Evolutionary conservation across 139 green algal genomes (phyloP), one percentile per base, ranked within the genome.

Genomic region (Spirogloea muscicola): DNA sequence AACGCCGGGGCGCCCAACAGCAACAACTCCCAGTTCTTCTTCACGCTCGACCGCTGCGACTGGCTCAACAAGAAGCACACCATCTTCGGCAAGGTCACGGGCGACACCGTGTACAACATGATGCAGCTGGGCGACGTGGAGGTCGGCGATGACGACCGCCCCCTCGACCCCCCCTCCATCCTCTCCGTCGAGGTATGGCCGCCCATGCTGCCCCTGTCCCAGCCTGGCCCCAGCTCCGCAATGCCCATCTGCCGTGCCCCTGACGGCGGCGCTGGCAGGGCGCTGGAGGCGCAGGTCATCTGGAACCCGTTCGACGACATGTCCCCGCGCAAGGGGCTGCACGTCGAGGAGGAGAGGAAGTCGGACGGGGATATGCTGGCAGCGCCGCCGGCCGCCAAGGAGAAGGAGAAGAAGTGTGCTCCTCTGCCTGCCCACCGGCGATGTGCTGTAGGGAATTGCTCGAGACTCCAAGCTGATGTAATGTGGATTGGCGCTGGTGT

Each of bases 291-390:
- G n/a, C 57, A 81, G 49, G 91, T 98, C 61, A 67, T 97, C 67
- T 94, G 88, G 87, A 96, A 95, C 83, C 94, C 94, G 1, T 98
- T 98, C 74, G 91, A 96, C 4, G 93, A 97, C 80, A 91, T 98
- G 25, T 83, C 88, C 43, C 90, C 91, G n/a, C 34, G 66, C 6
- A 33, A 1, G 48, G 25, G 57, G 25, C 57, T 27, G 57, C n/a
- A 66, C 7, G 25, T 25, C 27, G 25, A 6, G 58, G 31, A 42
- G 25, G 58, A 42, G 4, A 5, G 5, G 58, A 5, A 42, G 31
- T 4, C 18, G 33, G 4, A 66, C 33, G 13, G 21, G 31, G 58
- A 42, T 9, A 10, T 21, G 13, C 33, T 48, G 58, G 58, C 42
- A 34, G 5, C 7, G 13, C 27, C 9, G 33, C 10, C 9, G 25